A percentile compares a stretch with the other conserved stretches of the same genome.
phyloP scores from a whole-genome alignment of 2,329 filamentous ascomycete genomes.

The Colletotrichum melonis region DNA sequence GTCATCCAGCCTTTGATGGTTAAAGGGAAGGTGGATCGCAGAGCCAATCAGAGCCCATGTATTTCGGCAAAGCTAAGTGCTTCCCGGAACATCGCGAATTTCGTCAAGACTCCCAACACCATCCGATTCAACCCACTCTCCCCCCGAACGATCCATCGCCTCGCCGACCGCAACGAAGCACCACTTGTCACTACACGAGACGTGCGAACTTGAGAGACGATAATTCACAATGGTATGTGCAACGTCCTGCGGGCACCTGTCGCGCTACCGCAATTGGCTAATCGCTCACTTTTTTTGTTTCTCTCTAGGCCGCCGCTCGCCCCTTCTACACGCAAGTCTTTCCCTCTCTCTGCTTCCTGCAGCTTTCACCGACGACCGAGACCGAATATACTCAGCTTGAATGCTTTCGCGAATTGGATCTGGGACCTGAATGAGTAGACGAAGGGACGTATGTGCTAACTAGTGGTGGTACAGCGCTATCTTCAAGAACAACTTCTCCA shows the following conservation, averaged over 20 bases:
- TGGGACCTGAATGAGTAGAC: not conserved
- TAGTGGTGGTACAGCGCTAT: constrained; percentile 69
- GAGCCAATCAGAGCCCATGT: constrained; percentile 28
- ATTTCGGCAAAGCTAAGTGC: constrained; percentile 36
- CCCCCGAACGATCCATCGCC: constrained; percentile 17
- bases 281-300: constrained; percentile 44
- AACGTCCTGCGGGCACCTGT: not conserved
- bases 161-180: constrained; percentile 32
- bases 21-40: not conserved
- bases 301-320: constrained; percentile 47
- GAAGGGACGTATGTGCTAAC: constrained; percentile 9
- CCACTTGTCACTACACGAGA: constrained; percentile 23
- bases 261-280: constrained; percentile 42
- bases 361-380: not conserved
- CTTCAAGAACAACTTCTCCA: constrained; percentile 88
- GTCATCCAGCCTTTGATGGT: constrained; percentile 1
- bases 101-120: constrained; percentile 33
- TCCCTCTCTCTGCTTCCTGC: not conserved
- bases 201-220: constrained; percentile 20
- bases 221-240: constrained; percentile 51
- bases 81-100: constrained; percentile 39
- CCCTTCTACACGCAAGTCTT: constrained; percentile 54
- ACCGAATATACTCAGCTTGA: not conserved
- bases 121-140: constrained; percentile 11
- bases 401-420: not conserved